Evolutionary conservation across 306 rosid species (phyloP).

Genomic region (Cucumis cinereus): DNA sequence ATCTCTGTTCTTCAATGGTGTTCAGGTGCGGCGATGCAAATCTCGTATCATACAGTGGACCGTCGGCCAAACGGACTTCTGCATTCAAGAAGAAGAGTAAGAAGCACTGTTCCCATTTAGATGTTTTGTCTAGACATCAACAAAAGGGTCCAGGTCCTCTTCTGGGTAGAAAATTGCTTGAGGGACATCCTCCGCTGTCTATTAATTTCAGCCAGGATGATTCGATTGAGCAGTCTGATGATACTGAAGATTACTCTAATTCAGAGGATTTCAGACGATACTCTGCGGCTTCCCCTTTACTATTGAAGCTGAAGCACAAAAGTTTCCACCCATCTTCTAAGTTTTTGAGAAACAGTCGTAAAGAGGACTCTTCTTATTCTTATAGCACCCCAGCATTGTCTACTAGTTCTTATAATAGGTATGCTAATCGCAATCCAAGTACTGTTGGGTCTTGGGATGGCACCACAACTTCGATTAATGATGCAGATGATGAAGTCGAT

Average conservation of each 20-base stretch:
- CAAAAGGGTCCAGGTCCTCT: constrained; percentile 27
- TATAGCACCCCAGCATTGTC: constrained; percentile 94
- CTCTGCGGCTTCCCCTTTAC: constrained; percentile 59
- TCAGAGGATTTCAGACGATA: constrained; percentile 47
- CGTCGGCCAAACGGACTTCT: constrained; percentile 17
- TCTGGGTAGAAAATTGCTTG: constrained; percentile 28
- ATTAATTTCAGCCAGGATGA: constrained; percentile 30
- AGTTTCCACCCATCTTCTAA: constrained; percentile 47
- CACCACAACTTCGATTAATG: constrained; percentile 68
- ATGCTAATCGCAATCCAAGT: constrained; percentile 45
- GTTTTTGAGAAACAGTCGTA: constrained; percentile 29
- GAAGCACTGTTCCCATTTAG: constrained; percentile 34
- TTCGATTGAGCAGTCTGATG: constrained; percentile 60
- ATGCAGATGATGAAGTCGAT: constrained; percentile 61
- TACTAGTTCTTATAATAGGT: constrained; percentile 66
- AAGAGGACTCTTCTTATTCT: constrained; percentile 78
- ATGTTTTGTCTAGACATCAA: constrained; percentile 30
- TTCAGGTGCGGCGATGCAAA: constrained; percentile 38
- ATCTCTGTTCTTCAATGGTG: constrained; percentile 32
- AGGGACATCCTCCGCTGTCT: constrained; percentile 29
- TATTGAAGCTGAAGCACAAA: constrained; percentile 44
- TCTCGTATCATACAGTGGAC: constrained; percentile 25
- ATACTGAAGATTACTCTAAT: constrained; percentile 48
- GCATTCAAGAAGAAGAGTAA: constrained; percentile 35
- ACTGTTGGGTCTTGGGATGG: constrained; percentile 94